These are phyloP conservation scores for Eucalyptus fibrosa DNA, from an alignment of 345 rosid species.

Conservation along the genomic window DNA sequence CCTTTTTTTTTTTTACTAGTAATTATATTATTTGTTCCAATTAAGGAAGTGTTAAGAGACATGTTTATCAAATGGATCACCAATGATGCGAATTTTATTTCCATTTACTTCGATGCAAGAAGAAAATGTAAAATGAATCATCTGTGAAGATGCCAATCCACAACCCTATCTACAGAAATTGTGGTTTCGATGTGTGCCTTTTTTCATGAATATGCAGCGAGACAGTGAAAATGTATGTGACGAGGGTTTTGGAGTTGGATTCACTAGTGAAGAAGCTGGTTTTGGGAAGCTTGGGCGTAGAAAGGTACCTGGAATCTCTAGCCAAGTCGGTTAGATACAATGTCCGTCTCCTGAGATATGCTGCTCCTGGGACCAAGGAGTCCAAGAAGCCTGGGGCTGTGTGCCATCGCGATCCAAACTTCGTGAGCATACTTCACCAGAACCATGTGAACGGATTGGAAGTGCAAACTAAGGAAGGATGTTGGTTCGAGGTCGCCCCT, in stretches of 20 bases:
- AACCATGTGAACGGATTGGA: background rate
- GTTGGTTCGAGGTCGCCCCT: background rate
- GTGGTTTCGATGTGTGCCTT: background rate
- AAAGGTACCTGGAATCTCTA: background rate
- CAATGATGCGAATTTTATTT: background rate
- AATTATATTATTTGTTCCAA: no score
- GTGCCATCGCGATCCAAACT: background rate
- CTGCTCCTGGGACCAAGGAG: background rate
- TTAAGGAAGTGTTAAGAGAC: background rate
- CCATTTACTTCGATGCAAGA: background rate
- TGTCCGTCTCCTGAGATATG: background rate
- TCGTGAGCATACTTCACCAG: background rate
- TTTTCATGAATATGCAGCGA: background rate
- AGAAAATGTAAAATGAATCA: background rate
- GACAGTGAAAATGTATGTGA: background rate
- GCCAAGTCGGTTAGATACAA: background rate
- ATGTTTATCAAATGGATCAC: background rate
- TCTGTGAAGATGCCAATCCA: background rate
- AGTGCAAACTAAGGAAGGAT: background rate
- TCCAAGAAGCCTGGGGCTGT: background rate
- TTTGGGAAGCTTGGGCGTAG: background rate
- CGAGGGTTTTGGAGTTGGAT: background rate
- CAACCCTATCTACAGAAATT: background rate
- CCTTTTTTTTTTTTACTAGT: background rate
- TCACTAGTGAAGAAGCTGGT: background rate